Conservation (phyloP, 2,329 filamentous ascomycete genomes). For the Mycosphaerella sp. region DNA sequence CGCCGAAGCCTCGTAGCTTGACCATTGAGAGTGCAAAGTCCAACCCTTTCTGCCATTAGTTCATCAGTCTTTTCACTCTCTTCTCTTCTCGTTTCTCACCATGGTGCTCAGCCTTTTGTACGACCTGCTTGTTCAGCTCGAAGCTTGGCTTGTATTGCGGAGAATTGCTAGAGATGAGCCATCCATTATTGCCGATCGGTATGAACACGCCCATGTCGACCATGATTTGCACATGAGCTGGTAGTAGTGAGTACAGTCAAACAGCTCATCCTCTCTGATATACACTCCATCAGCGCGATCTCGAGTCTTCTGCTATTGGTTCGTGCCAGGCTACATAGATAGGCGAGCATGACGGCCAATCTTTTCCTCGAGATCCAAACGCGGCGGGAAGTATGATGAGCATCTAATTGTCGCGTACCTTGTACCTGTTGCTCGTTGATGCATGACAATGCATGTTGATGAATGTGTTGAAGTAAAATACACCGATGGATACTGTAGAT, state of each 20-base stretch:
- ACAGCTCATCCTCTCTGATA: neutral
- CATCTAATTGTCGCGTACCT: no score
- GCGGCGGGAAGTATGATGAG: no score
- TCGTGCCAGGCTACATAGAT: neutral
- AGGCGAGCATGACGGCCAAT: neutral
- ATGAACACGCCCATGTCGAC: slow-evolving; percentile 17
- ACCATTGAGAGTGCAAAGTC: slow-evolving; percentile 19
- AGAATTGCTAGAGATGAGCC: slow-evolving; percentile 15
- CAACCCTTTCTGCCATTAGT: neutral
- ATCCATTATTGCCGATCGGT: slow-evolving; percentile 18
- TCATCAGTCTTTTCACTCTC: neutral
- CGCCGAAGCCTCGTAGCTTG: slow-evolving; percentile 15
- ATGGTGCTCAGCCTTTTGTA: slow-evolving; percentile 12
- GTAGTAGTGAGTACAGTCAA: neutral
- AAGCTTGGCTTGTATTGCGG: slow-evolving; percentile 16
- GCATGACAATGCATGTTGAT: neutral
- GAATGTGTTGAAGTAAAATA: neutral
- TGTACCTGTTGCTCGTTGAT: no score
- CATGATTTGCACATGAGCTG: neutral
- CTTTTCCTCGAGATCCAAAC: neutral
- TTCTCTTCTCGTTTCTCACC: neutral
- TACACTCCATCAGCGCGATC: neutral
- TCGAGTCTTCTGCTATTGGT: neutral
- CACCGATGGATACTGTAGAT: neutral
- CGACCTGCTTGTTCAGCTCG: slow-evolving; percentile 13